Evolutionary conservation across 768 basidiomycete genomes (phyloP), one percentile per base, ranked within the genome.

Genomic region (Antrodiella citrinella): DNA sequence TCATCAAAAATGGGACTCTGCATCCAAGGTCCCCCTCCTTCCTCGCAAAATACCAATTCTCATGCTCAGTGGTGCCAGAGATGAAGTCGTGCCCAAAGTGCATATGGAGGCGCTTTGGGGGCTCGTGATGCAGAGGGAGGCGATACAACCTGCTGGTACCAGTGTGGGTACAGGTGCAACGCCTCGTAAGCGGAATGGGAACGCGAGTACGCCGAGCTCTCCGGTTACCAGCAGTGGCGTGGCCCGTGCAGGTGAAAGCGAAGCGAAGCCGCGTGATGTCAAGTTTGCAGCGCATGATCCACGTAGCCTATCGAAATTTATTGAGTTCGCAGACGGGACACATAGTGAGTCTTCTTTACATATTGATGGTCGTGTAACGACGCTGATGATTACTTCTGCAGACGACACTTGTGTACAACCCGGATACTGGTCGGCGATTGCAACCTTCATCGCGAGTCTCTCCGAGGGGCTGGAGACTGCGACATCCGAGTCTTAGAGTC

Each of bases 1-100:
- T 57, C 83, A 91, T 59, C 82, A 95, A 64, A 86, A 84, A 62
- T 95, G 92, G 92, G 81, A 91, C 60, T 89, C 88, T 1, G 76
- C 77, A 0, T 73, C 76, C 3, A 81, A 83, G 61, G 74, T 67
- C n/a, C 64, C 62, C 3, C 60, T 74, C 22, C 82, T 89, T 20
- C 84, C 85, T 3, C 67, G 72, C 22, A 72, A 69, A 2, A 84
- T 74, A 2, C 91, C 91, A 0, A 82, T 93, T 9, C 72, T 96
- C 18, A 84, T 95, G 77, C 67, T 97, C 22, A 86, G 85, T 48
- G 94, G 94, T 1, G 58, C 62, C 41, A 62, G 60, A 25, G 91
- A 94, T 57, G 80, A 86, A 53, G 72, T 92, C 5, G 83, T 94
- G 2, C 86, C 85, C 11, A 75, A 76, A 44, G 70, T 73, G 50